These are phyloP conservation scores for Candida sphagnicola DNA, from an alignment of 805 yeast genomes.

Conservation along the genomic window DNA sequence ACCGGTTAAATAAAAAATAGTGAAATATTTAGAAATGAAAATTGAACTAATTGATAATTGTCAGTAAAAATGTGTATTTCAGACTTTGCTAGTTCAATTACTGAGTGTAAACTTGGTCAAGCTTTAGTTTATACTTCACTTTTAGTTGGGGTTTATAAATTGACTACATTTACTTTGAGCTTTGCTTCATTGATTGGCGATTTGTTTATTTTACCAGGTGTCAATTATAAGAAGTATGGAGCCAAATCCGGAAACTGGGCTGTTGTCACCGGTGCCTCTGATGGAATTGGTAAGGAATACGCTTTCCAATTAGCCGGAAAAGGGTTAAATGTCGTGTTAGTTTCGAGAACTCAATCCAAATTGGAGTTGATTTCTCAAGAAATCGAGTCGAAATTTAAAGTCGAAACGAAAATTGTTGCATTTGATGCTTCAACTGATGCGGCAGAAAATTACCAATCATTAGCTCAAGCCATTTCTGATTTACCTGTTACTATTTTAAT, in stretches of 20 bases:
- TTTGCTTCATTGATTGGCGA: constrained; percentile 54
- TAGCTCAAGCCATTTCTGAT: constrained; percentile 44
- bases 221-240: constrained; percentile 66
- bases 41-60: neutral
- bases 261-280: constrained; percentile 96
- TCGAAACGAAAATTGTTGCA: constrained; percentile 63
- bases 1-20: neutral
- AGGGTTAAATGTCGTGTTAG: constrained; percentile 79
- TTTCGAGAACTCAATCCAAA: constrained; percentile 81
- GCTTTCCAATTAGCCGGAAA: constrained; percentile 78
- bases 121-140: constrained; percentile 32
- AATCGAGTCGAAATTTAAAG: constrained; percentile 53
- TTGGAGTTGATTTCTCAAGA: constrained; percentile 63
- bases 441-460: constrained; percentile 49
- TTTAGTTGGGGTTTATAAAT: constrained; percentile 59
- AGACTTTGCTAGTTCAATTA: constrained; percentile 9
- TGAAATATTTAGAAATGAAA: neutral
- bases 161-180: constrained; percentile 49
- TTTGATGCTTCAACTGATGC: constrained; percentile 73
- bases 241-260: constrained; percentile 77
- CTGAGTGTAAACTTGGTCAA: constrained; percentile 10
- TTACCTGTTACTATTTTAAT: constrained; percentile 71
- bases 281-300: constrained; percentile 94
- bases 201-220: constrained; percentile 60
- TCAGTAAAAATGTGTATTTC: constrained; percentile 9